A percentile compares a stretch with the other conserved stretches of the same genome.
Evolutionary conservation across 2,329 filamentous ascomycete species (phyloP).

Genomic region (Talaromyces amestolkiae): DNA sequence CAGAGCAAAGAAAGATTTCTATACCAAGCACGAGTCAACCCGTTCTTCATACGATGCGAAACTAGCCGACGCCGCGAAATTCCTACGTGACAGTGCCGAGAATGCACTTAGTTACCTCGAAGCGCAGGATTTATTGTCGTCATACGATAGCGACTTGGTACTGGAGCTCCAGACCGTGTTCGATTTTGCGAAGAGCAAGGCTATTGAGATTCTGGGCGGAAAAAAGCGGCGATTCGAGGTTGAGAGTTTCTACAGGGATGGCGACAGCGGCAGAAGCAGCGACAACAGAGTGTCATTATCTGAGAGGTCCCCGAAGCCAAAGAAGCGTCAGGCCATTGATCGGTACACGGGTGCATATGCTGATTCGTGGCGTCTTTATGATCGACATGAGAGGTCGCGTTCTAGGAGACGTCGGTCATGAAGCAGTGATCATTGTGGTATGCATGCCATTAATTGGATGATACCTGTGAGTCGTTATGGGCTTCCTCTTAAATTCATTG

Average conservation of each 20-base stretch:
- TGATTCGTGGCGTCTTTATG: slow-evolving; percentile 5
- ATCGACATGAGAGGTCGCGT: neutral
- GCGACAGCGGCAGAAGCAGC: neutral
- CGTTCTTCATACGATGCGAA: slow-evolving; percentile 7
- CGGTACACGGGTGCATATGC: slow-evolving; percentile 1
- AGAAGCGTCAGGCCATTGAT: neutral
- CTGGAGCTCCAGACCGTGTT: slow-evolving; percentile 35
- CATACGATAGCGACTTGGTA: neutral
- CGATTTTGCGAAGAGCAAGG: slow-evolving; percentile 34
- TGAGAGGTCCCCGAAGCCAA: neutral
- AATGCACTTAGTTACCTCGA: slow-evolving; percentile 39
- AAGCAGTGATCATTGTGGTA: neutral
- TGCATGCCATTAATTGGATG: neutral
- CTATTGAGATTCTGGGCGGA: slow-evolving; percentile 37
- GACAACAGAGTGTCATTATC: neutral
- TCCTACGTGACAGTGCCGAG: slow-evolving; percentile 46
- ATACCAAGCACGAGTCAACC: slow-evolving; percentile 23
- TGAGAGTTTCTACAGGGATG: neutral
- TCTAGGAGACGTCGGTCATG: neutral
- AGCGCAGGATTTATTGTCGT: slow-evolving; percentile 28
- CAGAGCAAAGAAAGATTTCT: slow-evolving; percentile 39
- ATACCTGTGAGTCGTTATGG: neutral
- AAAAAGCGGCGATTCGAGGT: slow-evolving; percentile 40
- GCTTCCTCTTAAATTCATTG: too few species aligned
- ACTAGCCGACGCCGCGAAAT: slow-evolving; percentile 35